A percentile compares a stretch with the other conserved stretches of the same genome.
phyloP scores from a whole-genome alignment of 768 basidiomycete genomes.

The Hygrocybe coccinea region DNA sequence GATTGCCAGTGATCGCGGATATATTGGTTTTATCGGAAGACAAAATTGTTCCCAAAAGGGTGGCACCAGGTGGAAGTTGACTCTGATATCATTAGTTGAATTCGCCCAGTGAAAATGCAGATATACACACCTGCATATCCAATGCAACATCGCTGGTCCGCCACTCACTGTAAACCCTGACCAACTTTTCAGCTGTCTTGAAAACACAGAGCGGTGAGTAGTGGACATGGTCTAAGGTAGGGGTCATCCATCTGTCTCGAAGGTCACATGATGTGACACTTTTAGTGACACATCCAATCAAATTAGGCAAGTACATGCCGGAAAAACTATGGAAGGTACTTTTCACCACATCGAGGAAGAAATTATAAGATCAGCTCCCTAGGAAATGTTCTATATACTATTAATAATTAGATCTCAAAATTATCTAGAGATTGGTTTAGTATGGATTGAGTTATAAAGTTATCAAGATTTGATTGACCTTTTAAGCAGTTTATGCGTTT shows the following conservation, averaged over 20 bases:
- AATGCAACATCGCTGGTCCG: slow-evolving; percentile 19
- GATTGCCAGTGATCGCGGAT: slow-evolving; percentile 14
- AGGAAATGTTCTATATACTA: too few species aligned
- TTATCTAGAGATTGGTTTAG: too few species aligned
- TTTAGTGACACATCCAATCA: too few species aligned
- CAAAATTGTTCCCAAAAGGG: slow-evolving; percentile 14
- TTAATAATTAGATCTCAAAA: too few species aligned
- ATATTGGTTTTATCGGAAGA: slow-evolving; percentile 21
- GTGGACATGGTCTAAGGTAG: background rate
- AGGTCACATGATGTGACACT: background rate
- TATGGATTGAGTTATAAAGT: too few species aligned
- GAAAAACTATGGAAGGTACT: too few species aligned
- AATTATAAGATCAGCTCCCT: too few species aligned
- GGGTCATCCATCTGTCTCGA: too few species aligned
- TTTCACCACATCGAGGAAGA: too few species aligned
- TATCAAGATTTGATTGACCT: too few species aligned
- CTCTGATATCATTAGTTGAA: slow-evolving; percentile 7
- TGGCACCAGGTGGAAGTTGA: slow-evolving; percentile 14
- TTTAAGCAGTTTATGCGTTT: too few species aligned
- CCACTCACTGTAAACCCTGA: slow-evolving; percentile 21
- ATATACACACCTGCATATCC: slow-evolving; percentile 17
- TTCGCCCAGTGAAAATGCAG: background rate
- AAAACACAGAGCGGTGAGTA: slow-evolving; percentile 12
- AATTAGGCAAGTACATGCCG: too few species aligned
- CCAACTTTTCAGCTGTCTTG: slow-evolving; percentile 6